Evolutionary conservation across 306 rosid species (phyloP).

Genomic region (Sphenostylis stenocarpa): DNA sequence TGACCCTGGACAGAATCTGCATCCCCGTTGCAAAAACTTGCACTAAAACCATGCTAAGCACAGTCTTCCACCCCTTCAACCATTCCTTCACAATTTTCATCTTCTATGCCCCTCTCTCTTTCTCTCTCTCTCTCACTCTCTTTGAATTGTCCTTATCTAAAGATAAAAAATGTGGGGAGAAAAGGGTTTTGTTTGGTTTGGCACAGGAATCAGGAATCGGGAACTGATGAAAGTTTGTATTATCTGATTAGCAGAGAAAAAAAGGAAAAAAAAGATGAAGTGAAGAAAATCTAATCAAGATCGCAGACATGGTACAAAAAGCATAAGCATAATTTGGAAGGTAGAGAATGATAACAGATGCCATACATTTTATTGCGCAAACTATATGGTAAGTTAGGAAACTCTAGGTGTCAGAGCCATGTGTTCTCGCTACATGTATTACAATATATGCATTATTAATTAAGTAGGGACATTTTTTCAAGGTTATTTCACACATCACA

Average conservation of each 20-base stretch:
- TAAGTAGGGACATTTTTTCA: slow-evolving; percentile 4
- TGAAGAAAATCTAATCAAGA: neutral
- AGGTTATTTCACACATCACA: neutral
- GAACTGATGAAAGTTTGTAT: neutral
- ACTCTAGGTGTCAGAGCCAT: neutral
- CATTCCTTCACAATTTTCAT: slow-evolving; percentile 29
- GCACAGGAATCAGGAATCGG: neutral
- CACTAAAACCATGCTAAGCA: slow-evolving; percentile 48
- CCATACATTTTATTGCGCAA: neutral
- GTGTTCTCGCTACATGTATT: neutral
- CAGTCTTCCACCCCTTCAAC: slow-evolving; percentile 38
- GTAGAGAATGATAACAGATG: slow-evolving; percentile 24
- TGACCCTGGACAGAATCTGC: slow-evolving; percentile 46
- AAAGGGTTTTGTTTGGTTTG: neutral
- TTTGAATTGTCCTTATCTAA: neutral
- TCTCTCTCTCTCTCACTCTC: neutral
- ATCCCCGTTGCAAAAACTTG: slow-evolving; percentile 46
- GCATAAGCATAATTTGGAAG: slow-evolving; percentile 4
- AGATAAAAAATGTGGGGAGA: neutral
- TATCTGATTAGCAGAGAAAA: neutral
- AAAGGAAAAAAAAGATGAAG: neutral
- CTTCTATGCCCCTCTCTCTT: neutral
- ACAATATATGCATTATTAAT: neutral
- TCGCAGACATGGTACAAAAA: neutral
- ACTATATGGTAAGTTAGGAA: neutral